Conservation (phyloP, 805 yeast genomes). For the Saturnispora saitoi region DNA sequence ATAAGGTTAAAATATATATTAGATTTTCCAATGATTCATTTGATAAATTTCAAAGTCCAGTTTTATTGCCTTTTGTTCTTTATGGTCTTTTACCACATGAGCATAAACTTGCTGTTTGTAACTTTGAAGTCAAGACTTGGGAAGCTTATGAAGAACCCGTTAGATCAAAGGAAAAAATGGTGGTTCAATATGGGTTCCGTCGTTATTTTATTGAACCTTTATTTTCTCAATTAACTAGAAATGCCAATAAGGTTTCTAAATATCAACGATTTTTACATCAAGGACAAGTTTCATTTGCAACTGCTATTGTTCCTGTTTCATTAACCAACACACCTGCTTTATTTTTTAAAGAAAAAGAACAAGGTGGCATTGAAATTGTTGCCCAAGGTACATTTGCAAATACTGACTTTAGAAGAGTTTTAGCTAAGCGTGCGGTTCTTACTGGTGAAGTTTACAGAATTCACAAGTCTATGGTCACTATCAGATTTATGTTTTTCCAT, state of each 20-base stretch:
- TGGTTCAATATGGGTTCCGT: conserved; percentile 91
- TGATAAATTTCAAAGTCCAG: conserved; percentile 36
- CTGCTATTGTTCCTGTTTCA: conserved; percentile 79
- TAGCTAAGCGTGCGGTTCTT: conserved; percentile 80
- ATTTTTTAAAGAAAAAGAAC: conserved; percentile 55
- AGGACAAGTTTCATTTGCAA: conserved; percentile 67
- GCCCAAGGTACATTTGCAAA: conserved; percentile 89
- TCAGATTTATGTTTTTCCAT: conserved; percentile 96
- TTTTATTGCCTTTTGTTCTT: conserved; percentile 45
- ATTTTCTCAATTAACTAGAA: conserved; percentile 70
- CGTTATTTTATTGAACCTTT: conserved; percentile 75
- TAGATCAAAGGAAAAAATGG: conserved; percentile 68
- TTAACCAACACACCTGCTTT: conserved; percentile 81
- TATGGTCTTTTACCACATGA: conserved; percentile 80
- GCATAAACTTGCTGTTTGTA: conserved; percentile 74
- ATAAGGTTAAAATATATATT: conserved; percentile 49
- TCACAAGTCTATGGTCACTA: conserved; percentile 84
- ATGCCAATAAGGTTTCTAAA: conserved; percentile 80
- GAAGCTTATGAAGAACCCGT: conserved; percentile 83
- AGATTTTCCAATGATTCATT: conserved; percentile 44
- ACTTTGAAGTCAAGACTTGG: conserved; percentile 79
- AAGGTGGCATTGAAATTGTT: conserved; percentile 41
- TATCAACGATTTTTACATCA: conserved; percentile 76
- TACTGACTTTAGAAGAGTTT: conserved; percentile 72
- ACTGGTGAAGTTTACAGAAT: conserved; percentile 96